A percentile compares a stretch with the other conserved stretches of the same genome.
Conservation (phyloP, 2,329 filamentous ascomycete genomes). For the Aspergillus sojae region DNA sequence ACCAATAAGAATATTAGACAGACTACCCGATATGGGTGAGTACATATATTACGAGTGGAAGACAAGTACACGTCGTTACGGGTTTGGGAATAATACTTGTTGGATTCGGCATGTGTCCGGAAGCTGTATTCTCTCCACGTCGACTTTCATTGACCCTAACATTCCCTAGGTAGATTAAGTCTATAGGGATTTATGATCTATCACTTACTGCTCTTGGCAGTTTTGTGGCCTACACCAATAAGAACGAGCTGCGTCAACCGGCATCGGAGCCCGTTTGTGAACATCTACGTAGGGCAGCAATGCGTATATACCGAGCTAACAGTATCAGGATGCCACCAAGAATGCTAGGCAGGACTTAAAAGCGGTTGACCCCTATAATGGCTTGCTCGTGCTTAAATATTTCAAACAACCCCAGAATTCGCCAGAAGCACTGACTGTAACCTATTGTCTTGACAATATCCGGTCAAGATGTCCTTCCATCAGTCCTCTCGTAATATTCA, state of each 20-base stretch:
- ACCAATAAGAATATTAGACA: too few species aligned
- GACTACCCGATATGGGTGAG: too few species aligned
- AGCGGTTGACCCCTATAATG: neutral
- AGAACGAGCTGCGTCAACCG: neutral
- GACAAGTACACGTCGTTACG: too few species aligned
- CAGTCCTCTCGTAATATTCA: conserved; percentile 14
- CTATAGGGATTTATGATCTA: too few species aligned
- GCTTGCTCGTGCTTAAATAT: neutral
- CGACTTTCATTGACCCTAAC: too few species aligned
- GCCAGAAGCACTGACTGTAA: neutral
- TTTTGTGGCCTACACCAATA: neutral
- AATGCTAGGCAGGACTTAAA: neutral
- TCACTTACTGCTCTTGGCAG: too few species aligned
- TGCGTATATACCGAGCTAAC: neutral
- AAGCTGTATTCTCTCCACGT: too few species aligned
- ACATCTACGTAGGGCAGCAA: neutral
- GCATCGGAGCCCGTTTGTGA: neutral
- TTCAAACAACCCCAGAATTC: neutral
- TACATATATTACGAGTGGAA: too few species aligned
- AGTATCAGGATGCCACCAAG: neutral
- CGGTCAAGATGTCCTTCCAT: conserved; percentile 21
- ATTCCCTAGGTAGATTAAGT: too few species aligned
- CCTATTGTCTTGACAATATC: too few species aligned
- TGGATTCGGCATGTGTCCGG: too few species aligned
- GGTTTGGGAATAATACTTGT: too few species aligned